These are phyloP conservation scores for Suillus clintonianus DNA, from an alignment of 768 basidiomycete genomes.

Conservation along the genomic window DNA sequence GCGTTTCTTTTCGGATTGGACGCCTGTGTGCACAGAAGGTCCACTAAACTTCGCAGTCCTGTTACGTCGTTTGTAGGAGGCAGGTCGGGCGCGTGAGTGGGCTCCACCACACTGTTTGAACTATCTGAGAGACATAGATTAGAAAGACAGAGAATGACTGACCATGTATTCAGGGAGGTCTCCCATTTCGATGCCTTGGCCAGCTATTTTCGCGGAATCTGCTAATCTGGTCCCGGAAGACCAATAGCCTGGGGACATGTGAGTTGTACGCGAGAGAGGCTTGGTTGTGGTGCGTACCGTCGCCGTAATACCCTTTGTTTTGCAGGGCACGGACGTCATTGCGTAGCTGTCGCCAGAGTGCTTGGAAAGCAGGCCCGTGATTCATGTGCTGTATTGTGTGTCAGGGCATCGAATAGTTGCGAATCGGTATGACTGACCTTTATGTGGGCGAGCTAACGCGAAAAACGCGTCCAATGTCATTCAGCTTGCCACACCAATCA, in stretches of 20 bases:
- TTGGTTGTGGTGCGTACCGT: slow-evolving; percentile 49
- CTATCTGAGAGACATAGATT: background rate
- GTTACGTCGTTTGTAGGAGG: slow-evolving; percentile 41
- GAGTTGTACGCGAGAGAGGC: slow-evolving; percentile 6
- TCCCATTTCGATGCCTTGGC: slow-evolving; percentile 50
- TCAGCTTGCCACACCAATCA: background rate
- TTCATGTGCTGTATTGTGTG: slow-evolving; percentile 64
- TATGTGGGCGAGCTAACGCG: slow-evolving; percentile 73
- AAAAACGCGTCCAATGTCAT: slow-evolving; percentile 8
- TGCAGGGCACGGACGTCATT: slow-evolving; percentile 72
- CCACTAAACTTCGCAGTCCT: slow-evolving; percentile 26
- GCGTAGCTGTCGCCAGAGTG: slow-evolving; percentile 67
- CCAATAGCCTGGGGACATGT: slow-evolving; percentile 65
- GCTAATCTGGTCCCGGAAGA: slow-evolving; percentile 72
- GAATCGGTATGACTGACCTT: slow-evolving; percentile 46
- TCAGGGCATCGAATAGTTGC: background rate
- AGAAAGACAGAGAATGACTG: background rate
- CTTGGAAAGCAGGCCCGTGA: slow-evolving; percentile 76
- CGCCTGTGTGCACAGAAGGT: slow-evolving; percentile 59
- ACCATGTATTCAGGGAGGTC: slow-evolving; percentile 83
- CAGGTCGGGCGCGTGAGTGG: slow-evolving; percentile 62
- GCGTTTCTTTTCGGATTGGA: slow-evolving; percentile 64
- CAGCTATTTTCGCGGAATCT: slow-evolving; percentile 59
- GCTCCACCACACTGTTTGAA: slow-evolving; percentile 76
- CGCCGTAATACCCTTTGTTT: slow-evolving; percentile 76